Evolutionary conservation across 2,329 filamentous ascomycete genomes (phyloP).

Genomic region (Sphaerulina vaccinii): DNA sequence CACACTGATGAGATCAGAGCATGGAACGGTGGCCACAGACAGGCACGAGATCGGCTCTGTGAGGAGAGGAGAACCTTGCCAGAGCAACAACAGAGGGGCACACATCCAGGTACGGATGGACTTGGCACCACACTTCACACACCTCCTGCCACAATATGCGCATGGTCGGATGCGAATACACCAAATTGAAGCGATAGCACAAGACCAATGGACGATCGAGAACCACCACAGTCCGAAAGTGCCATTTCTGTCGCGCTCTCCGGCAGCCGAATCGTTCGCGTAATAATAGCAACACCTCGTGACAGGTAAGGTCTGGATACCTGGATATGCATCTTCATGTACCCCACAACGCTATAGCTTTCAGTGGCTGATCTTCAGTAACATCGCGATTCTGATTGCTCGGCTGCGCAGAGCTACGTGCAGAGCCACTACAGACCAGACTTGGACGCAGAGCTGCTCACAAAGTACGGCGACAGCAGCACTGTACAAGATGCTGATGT

Average conservation of each 20-base stretch:
- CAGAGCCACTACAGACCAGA: too few relatives aligned
- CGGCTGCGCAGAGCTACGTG: too few relatives aligned
- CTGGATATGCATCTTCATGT: slow-evolving; percentile 10
- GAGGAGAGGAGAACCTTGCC: slow-evolving; percentile 11
- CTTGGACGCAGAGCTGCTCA: too few relatives aligned
- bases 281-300: background rate
- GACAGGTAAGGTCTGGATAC: slow-evolving; percentile 6
- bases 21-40: background rate
- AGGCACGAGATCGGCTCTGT: background rate
- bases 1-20: background rate
- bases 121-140: background rate
- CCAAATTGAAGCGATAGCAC: background rate
- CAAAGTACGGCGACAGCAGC: too few relatives aligned
- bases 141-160: background rate
- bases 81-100: slow-evolving; percentile 11
- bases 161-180: background rate
- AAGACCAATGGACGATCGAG: background rate
- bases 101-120: background rate
- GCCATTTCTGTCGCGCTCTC: too few relatives aligned
- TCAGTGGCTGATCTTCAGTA: too few relatives aligned
- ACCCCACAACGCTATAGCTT: slow-evolving; percentile 11
- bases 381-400: too few relatives aligned
- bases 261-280: background rate
- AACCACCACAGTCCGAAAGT: background rate
- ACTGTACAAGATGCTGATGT: too few relatives aligned